Percentiles rank a stretch among this genome's conserved stretches.
phyloP scores from a whole-genome alignment of 805 yeast genomes.

The Pichia californica region DNA sequence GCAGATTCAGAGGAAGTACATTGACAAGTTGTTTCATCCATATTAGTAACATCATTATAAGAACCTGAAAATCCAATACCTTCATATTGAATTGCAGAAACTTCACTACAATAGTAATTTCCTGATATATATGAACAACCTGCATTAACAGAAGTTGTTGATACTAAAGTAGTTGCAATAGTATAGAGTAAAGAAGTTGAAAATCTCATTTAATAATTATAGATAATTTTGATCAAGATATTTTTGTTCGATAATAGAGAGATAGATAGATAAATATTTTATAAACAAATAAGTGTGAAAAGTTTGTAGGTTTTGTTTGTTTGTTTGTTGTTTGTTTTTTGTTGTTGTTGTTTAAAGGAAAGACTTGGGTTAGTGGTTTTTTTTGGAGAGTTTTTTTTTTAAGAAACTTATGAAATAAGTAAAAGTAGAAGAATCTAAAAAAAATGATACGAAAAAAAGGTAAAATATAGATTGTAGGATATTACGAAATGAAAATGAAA shows the following conservation, averaged over 20 bases:
- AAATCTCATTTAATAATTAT: slow-evolving; percentile 13
- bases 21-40: slow-evolving; percentile 54
- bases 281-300: background rate
- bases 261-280: background rate
- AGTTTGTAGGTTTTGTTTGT: background rate
- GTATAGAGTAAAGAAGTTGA: slow-evolving; percentile 10
- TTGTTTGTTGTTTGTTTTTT: background rate
- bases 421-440: no score
- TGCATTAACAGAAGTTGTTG: slow-evolving; percentile 19
- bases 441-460: no score
- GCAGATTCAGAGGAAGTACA: slow-evolving; percentile 55
- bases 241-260: no score
- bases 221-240: no score
- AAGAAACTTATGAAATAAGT: background rate
- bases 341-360: slow-evolving; percentile 9
- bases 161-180: slow-evolving; percentile 14
- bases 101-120: slow-evolving; percentile 76
- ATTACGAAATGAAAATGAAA: no score
- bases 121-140: slow-evolving; percentile 45
- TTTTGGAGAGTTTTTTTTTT: no score
- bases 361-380: slow-evolving; percentile 6
- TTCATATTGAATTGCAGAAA: slow-evolving; percentile 45
- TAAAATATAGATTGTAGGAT: no score
- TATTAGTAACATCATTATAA: slow-evolving; percentile 62
- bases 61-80: slow-evolving; percentile 83